These are phyloP conservation scores for Solanum rostratum DNA, from an alignment of 257 asterid species.

Conservation along the genomic window DNA sequence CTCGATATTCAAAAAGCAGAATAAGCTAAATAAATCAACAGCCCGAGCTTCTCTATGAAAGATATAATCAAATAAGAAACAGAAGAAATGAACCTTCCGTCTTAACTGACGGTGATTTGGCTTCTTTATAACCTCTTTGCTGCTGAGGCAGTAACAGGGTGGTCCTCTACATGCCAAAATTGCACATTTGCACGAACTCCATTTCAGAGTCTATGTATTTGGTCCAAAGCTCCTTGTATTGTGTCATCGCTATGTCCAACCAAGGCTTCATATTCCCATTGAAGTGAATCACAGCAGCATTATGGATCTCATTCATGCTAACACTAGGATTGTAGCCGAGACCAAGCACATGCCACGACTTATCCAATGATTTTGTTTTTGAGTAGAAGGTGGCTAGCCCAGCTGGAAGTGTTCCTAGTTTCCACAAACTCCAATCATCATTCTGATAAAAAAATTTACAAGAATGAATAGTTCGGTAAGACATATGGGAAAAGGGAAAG, in stretches of 20 bases:
- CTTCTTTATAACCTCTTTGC: background rate
- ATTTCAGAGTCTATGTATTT: conserved; percentile 3
- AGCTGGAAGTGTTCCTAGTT: background rate
- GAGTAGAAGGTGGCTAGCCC: background rate
- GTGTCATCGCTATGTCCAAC: background rate
- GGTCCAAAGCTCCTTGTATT: background rate
- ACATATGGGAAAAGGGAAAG: background rate
- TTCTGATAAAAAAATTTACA: background rate
- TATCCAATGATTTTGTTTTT: background rate
- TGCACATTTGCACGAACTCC: conserved; percentile 5
- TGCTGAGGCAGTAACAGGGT: background rate
- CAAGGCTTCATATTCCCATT: background rate
- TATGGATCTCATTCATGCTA: background rate
- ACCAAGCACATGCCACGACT: conserved; percentile 3
- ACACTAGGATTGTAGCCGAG: background rate
- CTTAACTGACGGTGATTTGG: background rate
- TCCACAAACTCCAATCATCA: background rate
- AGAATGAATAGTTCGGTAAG: background rate
- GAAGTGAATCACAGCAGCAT: background rate
- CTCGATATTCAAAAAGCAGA: background rate
- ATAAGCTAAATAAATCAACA: background rate
- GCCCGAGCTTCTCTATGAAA: background rate
- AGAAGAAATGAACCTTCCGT: background rate
- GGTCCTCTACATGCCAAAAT: conserved; percentile 1
- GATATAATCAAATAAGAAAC: background rate